These are phyloP conservation scores for Papilionanthe hybrid DNA, from an alignment of 116 monocot genomes.

Conservation along the genomic window DNA sequence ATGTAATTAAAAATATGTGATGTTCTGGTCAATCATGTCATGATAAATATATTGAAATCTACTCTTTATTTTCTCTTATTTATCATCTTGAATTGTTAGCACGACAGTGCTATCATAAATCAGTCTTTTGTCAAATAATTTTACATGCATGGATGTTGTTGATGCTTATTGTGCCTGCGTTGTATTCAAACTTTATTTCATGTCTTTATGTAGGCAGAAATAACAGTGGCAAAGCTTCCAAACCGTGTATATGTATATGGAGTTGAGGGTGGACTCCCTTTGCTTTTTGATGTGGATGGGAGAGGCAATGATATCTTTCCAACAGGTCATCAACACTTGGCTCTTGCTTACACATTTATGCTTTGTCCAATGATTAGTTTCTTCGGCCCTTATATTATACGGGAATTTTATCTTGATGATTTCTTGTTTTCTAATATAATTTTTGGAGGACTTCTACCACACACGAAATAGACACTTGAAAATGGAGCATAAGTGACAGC, in stretches of 20 bases:
- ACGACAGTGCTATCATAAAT: background rate
- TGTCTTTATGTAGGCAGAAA: conserved; percentile 51
- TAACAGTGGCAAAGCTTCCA: conserved; percentile 67
- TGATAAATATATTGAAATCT: background rate
- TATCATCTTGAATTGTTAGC: background rate
- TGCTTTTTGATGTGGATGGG: conserved; percentile 92
- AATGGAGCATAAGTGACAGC: background rate
- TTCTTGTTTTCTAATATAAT: background rate
- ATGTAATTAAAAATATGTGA: background rate
- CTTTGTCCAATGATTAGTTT: background rate
- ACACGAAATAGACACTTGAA: background rate
- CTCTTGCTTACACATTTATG: background rate
- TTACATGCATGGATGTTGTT: background rate
- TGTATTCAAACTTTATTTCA: conserved; percentile 5
- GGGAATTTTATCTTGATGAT: background rate
- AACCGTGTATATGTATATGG: conserved; percentile 67
- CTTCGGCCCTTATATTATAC: background rate
- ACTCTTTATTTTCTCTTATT: background rate
- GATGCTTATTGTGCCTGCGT: background rate
- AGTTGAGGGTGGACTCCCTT: conserved; percentile 78
- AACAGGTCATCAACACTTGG: conserved; percentile 48
- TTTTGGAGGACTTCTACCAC: background rate
- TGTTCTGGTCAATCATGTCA: background rate
- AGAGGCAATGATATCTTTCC: conserved; percentile 84
- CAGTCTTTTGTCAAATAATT: background rate